phyloP scores from a whole-genome alignment of 805 yeast species.

The Teunomyces stri region DNA sequence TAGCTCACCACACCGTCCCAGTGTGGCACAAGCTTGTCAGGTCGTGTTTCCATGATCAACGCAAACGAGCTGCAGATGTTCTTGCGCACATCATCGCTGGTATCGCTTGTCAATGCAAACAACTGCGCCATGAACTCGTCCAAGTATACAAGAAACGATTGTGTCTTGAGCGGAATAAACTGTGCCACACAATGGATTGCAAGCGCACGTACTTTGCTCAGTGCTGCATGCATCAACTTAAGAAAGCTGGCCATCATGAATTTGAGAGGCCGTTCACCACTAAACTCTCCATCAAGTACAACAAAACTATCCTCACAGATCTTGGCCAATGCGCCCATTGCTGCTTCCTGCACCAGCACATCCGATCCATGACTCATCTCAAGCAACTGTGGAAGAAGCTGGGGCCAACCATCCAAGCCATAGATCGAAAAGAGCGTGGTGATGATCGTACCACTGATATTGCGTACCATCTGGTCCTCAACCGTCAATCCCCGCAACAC shows the following conservation, averaged over 20 bases:
- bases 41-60: conserved; percentile 67
- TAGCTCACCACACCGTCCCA: conserved; percentile 82
- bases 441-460: conserved; percentile 87
- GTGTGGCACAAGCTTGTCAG: conserved; percentile 78
- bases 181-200: conserved; percentile 73
- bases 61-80: conserved; percentile 78
- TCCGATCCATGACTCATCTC: conserved; percentile 39
- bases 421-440: conserved; percentile 71
- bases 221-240: conserved; percentile 40
- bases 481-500: conserved; percentile 57
- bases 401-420: conserved; percentile 75
- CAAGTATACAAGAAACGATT: conserved; percentile 57
- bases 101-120: conserved; percentile 67
- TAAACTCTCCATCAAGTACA: conserved; percentile 61
- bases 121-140: conserved; percentile 65
- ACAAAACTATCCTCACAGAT: conserved; percentile 85
- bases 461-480: conserved; percentile 62
- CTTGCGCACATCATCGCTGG: conserved; percentile 58
- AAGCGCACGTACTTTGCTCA: conserved; percentile 55
- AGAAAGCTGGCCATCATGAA: conserved; percentile 66
- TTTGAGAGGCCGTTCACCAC: conserved; percentile 65
- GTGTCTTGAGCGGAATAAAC: conserved; percentile 68
- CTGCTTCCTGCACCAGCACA: conserved; percentile 59
- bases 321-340: conserved; percentile 77
- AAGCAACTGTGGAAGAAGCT: conserved; percentile 64